Base-by-base conservation (phyloP, 2,329 filamentous ascomycete species). In the Clarireedia monteithiana region DNA sequence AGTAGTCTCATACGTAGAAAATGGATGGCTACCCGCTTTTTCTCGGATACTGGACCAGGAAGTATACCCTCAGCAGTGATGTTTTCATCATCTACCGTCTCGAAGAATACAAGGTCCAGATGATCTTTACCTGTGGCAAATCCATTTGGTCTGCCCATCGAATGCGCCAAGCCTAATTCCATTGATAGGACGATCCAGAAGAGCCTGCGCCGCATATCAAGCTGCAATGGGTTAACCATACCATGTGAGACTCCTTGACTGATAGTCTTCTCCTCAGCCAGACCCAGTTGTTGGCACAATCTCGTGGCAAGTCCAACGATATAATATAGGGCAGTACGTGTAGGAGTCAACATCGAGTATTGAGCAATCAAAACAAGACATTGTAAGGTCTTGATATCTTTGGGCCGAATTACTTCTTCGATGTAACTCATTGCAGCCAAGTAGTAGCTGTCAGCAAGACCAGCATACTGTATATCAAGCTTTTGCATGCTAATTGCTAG, bases 401-500 rank as follows among this genome's bases (percentile, higher is more conserved):
- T 96, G n/a, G 86, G 84, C 53, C 85, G 84, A 54, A 97, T 80
- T 10, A 95, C 85, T 2, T 84, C 83, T 69, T 96, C 89, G 59
- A 97, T 84, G 64, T 85, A 85, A 59, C 86, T 84, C 74, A 97
- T 84, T 5, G 92, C 92, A 24, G 91, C 88, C 23, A 96, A 79
- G 67, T 96, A 97, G 73, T 95, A 97, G 68, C 90, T 91, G 71
- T 97, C 92, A 30, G 94, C 92, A 27, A 97, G 76, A 24, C 91
- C 91, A n/a, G 91, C 91, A 70, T 94, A 97, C 62, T 89, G 85
- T 0, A 86, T 82, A 68, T 91, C 89, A 66, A 96, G 79, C 71
- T 95, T 96, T 71, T 97, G 92, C 71, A 97, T 81, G 69, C 90
- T 92, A 66, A 96, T 95, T 30, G 94, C 92, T 67, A 97, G 84